Conservation (phyloP, 1,284 basidiomycete genomes). For the Cyathus olla region DNA sequence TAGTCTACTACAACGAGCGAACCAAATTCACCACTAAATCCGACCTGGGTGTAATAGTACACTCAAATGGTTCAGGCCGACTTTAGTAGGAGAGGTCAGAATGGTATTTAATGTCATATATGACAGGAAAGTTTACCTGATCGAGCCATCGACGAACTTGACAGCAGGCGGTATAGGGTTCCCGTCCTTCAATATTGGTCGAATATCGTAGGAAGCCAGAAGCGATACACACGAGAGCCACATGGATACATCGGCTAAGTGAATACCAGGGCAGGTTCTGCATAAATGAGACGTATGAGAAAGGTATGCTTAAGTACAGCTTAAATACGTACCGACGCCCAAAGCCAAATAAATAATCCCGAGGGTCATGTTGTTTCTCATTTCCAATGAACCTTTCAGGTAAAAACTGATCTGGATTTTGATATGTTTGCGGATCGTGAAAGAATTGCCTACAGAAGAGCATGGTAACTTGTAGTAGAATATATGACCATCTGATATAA, state of each 20-base stretch:
- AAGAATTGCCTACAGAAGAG: conserved; percentile 20
- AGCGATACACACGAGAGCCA: conserved; percentile 9
- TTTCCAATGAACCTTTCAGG: conserved; percentile 19
- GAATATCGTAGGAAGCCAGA: conserved; percentile 8
- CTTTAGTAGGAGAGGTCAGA: not conserved
- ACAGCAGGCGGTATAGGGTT: not conserved
- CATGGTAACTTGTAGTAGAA: conserved; percentile 11
- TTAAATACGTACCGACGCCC: conserved; percentile 9
- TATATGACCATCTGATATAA: not conserved
- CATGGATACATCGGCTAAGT: conserved; percentile 10
- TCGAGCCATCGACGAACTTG: conserved; percentile 3
- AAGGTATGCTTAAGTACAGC: not conserved
- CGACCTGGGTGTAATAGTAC: not conserved
- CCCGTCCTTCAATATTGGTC: conserved; percentile 4
- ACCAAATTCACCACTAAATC: not conserved
- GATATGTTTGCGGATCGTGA: conserved; percentile 14
- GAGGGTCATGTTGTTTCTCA: conserved; percentile 13
- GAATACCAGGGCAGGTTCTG: not conserved
- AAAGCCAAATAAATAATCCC: conserved; percentile 17
- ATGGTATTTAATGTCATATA: not conserved
- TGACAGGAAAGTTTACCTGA: not conserved
- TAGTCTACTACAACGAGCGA: not conserved
- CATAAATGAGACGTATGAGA: not conserved
- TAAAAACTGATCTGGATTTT: conserved; percentile 15
- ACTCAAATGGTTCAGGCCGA: not conserved